phyloP scores from a whole-genome alignment of 768 basidiomycete genomes.

The Daedaleopsis sinensis region DNA sequence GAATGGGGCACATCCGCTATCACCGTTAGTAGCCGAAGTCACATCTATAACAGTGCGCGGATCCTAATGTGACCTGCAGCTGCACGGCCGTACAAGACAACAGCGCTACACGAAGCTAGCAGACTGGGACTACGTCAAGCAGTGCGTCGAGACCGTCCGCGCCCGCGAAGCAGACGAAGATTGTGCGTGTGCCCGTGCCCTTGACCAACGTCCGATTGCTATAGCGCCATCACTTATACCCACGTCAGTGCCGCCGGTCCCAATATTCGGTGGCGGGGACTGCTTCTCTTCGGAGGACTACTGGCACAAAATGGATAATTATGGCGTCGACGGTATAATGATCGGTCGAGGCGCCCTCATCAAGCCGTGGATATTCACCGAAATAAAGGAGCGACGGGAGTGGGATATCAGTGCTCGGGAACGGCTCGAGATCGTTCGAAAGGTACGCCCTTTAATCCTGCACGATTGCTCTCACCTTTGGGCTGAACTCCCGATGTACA shows the following conservation, averaged over 20 bases:
- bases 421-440: constrained; percentile 75
- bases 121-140: constrained; percentile 93
- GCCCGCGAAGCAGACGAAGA: constrained; percentile 70
- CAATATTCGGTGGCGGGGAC: constrained; percentile 96
- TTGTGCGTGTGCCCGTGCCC: constrained; percentile 43
- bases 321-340: constrained; percentile 95
- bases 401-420: constrained; percentile 93
- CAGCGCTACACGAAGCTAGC: constrained; percentile 92
- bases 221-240: not conserved
- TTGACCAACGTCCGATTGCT: no score
- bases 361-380: constrained; percentile 96
- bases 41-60: not conserved
- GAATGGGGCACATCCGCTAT: constrained; percentile 59
- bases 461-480: not conserved
- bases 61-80: constrained; percentile 45
- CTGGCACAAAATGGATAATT: constrained; percentile 72
- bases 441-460: constrained; percentile 46
- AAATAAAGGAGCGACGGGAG: constrained; percentile 88
- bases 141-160: constrained; percentile 83
- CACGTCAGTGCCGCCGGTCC: constrained; percentile 76
- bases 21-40: constrained; percentile 40
- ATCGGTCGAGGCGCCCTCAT: constrained; percentile 92
- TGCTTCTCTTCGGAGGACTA: constrained; percentile 88
- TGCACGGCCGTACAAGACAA: constrained; percentile 95
- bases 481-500: constrained; percentile 32